phyloP scores from a whole-genome alignment of 768 basidiomycete genomes.

The Russula ochroleuca region DNA sequence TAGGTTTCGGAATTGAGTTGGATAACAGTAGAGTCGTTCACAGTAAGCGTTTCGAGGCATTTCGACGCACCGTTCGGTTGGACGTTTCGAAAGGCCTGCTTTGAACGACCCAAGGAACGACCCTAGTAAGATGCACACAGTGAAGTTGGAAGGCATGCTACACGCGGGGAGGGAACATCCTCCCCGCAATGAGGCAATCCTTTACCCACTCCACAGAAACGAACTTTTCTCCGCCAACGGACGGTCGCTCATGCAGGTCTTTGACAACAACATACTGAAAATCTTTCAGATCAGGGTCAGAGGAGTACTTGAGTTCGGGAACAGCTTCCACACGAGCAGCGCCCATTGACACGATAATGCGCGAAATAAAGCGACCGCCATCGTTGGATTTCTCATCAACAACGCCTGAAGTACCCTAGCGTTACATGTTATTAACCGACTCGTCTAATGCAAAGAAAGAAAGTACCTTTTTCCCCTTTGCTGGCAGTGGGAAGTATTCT shows the following conservation, averaged over 20 bases:
- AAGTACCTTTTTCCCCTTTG: constrained; percentile 38
- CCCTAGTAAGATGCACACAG: background rate
- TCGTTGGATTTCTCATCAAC: constrained; percentile 32
- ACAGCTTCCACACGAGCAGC: constrained; percentile 67
- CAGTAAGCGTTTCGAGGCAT: too few species aligned
- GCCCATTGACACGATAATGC: constrained; percentile 76
- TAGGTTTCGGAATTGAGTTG: background rate
- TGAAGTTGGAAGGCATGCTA: background rate
- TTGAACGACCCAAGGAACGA: background rate
- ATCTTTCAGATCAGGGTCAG: constrained; percentile 30
- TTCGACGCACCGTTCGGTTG: too few species aligned
- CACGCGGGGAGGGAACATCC: constrained; percentile 39
- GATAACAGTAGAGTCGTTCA: too few species aligned
- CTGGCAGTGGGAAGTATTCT: constrained; percentile 49
- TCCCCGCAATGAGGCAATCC: constrained; percentile 64
- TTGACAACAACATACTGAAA: constrained; percentile 66
- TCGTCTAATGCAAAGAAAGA: background rate
- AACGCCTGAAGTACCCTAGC: constrained; percentile 11
- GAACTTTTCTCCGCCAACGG: constrained; percentile 33
- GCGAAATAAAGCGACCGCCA: constrained; percentile 46
- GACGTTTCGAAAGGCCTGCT: too few species aligned
- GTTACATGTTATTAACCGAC: constrained; percentile 20
- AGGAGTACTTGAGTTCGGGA: constrained; percentile 43
- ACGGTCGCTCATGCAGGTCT: constrained; percentile 37
- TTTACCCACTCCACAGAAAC: constrained; percentile 73